These are phyloP conservation scores for Aspergillus glaucus DNA, from an alignment of 2,329 filamentous ascomycete genomes.

Conservation along the genomic window DNA sequence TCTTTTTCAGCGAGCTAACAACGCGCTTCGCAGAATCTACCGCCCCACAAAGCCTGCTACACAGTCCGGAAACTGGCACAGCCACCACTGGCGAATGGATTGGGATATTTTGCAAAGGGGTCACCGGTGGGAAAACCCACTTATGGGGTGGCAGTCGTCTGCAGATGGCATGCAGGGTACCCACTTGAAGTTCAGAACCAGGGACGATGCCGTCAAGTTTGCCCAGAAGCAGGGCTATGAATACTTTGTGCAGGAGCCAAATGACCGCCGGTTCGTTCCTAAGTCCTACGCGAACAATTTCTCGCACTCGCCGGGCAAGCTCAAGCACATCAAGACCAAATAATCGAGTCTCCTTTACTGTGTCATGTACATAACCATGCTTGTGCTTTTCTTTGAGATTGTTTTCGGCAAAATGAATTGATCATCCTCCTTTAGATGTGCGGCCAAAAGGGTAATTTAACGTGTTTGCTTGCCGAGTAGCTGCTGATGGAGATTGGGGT, in stretches of 20 bases:
- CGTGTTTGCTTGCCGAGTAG: too few species aligned
- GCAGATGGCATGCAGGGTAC: conserved; percentile 94
- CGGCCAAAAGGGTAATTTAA: too few species aligned
- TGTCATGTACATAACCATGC: conserved; percentile 32
- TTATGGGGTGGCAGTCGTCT: conserved; percentile 98
- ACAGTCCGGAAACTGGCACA: conserved; percentile 83
- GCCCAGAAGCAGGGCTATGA: conserved; percentile 99
- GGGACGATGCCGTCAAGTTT: conserved; percentile 91
- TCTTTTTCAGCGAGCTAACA: background rate
- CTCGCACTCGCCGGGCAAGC: conserved; percentile 71
- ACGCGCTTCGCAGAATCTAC: conserved; percentile 64
- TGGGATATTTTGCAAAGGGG: conserved; percentile 93
- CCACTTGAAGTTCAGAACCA: conserved; percentile 79
- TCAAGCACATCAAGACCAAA: conserved; percentile 82
- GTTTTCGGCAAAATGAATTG: background rate
- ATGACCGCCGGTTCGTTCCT: conserved; percentile 73
- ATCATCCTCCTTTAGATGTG: too few species aligned
- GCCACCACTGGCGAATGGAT: conserved; percentile 90
- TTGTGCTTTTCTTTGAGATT: conserved; percentile 11
- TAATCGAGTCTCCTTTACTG: conserved; percentile 42
- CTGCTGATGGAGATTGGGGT: too few species aligned
- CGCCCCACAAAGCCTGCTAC: conserved; percentile 88
- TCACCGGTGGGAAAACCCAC: conserved; percentile 93
- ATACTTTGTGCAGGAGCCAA: conserved; percentile 97
- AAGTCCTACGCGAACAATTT: conserved; percentile 99